Conservation (phyloP, 441 rosid genomes). For the Syzygium syzygioides region DNA sequence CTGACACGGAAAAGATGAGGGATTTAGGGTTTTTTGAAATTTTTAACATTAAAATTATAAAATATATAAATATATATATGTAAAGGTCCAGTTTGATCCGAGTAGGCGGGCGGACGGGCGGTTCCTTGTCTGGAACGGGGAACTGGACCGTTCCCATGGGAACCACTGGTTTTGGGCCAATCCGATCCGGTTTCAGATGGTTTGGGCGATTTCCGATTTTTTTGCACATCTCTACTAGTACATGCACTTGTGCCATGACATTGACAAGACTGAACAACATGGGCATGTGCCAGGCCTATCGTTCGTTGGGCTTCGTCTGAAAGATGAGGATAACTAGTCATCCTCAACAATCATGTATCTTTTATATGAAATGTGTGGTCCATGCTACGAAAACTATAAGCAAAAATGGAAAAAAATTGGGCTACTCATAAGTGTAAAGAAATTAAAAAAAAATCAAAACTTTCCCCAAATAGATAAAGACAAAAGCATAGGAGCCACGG, state of each 20-base stretch:
- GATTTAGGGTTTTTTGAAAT: too few species aligned
- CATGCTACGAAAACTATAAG: background rate
- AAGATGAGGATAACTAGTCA: background rate
- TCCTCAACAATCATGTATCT: background rate
- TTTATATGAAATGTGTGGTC: background rate
- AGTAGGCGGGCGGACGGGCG: too few species aligned
- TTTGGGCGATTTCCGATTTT: rapidly evolving
- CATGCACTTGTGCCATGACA: background rate
- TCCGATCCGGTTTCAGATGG: too few species aligned
- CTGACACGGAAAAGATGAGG: too few species aligned
- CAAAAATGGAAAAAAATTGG: background rate
- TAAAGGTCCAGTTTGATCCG: too few species aligned
- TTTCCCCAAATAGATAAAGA: background rate
- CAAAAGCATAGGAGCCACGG: background rate
- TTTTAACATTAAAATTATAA: too few species aligned
- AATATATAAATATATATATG: too few species aligned
- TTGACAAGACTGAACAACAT: background rate
- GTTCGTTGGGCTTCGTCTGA: background rate
- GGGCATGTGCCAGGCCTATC: background rate
- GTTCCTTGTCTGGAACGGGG: too few species aligned
- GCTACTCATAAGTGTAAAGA: background rate
- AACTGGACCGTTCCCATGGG: too few species aligned
- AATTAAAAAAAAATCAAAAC: background rate
- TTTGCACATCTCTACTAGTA: too few species aligned
- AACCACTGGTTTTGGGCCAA: too few species aligned